Percentiles rank a stretch among this genome's conserved stretches.
phyloP scores from a whole-genome alignment of 78 protist genomes.

The Acrasis kona region DNA sequence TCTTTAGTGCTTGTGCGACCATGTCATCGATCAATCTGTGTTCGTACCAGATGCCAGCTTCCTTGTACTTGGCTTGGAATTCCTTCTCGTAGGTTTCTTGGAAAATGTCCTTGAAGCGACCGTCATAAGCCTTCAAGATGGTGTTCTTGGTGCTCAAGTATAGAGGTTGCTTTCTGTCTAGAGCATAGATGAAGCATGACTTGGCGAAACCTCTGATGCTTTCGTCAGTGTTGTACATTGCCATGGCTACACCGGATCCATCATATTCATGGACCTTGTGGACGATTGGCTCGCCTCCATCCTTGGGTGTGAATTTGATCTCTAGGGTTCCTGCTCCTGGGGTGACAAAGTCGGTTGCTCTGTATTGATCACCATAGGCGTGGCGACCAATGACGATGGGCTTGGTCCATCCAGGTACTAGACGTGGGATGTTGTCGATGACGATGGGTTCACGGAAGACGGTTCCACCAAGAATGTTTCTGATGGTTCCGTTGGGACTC shows the following conservation, averaged over 20 bases:
- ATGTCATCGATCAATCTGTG: conserved; percentile 89
- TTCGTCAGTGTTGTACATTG: conserved; percentile 87
- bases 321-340: conserved; percentile 41
- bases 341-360: conserved; percentile 69
- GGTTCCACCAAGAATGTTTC: conserved; percentile 90
- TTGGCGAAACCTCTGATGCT: conserved; percentile 73
- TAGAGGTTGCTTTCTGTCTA: conserved; percentile 49
- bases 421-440: conserved; percentile 72
- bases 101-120: conserved; percentile 82
- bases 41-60: conserved; percentile 72
- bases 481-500: conserved; percentile 92
- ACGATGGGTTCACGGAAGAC: conserved; percentile 93
- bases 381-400: conserved; percentile 88
- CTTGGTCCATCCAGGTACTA: conserved; percentile 70
- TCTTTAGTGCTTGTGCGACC: conserved; percentile 72
- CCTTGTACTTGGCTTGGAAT: conserved; percentile 41
- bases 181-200: conserved; percentile 56
- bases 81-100: conserved; percentile 53
- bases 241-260: conserved; percentile 77
- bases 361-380: conserved; percentile 84
- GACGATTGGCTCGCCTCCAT: conserved; percentile 39
- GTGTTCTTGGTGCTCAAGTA: conserved; percentile 84
- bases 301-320: conserved; percentile 49
- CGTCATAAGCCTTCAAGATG: conserved; percentile 83
- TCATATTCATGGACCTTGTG: conserved; percentile 45